A percentile compares a stretch with the other conserved stretches of the same genome.
These are phyloP conservation scores for Hemisphaericaspora xylanilytica DNA, from an alignment of 1,139 yeast genomes.

Conservation along the genomic window DNA sequence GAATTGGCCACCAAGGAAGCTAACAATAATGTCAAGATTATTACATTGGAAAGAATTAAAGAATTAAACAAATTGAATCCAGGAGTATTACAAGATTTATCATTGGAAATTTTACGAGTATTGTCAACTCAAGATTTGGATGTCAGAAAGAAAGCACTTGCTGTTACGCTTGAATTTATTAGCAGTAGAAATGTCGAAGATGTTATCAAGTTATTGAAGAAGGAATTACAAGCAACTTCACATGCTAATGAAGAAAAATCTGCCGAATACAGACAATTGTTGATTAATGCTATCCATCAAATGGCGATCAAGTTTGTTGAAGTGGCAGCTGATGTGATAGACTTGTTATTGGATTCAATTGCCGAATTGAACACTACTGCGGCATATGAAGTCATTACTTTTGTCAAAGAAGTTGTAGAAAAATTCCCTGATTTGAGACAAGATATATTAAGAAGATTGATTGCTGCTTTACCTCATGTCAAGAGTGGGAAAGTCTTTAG, in stretches of 20 bases:
- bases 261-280: constrained; percentile 82
- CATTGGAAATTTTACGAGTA: constrained; percentile 83
- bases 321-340: constrained; percentile 90
- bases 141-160: constrained; percentile 84
- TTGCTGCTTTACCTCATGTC: constrained; percentile 60
- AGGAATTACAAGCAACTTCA: constrained; percentile 76
- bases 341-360: constrained; percentile 80
- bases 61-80: constrained; percentile 74
- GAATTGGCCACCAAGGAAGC: constrained; percentile 89
- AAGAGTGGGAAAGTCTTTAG: constrained; percentile 90
- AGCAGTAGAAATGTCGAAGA: constrained; percentile 91
- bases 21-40: constrained; percentile 89
- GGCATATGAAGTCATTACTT: constrained; percentile 86
- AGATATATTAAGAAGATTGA: constrained; percentile 62
- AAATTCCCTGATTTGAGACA: constrained; percentile 80
- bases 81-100: constrained; percentile 80
- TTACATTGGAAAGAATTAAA: constrained; percentile 82
- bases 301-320: constrained; percentile 88
- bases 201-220: constrained; percentile 85
- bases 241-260: constrained; percentile 73
- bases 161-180: constrained; percentile 75
- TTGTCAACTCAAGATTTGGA: constrained; percentile 85
- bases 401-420: constrained; percentile 92
- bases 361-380: constrained; percentile 79
- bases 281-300: constrained; percentile 85